phyloP scores from a whole-genome alignment of 1,284 basidiomycete species.

The Marasmius fiardii region DNA sequence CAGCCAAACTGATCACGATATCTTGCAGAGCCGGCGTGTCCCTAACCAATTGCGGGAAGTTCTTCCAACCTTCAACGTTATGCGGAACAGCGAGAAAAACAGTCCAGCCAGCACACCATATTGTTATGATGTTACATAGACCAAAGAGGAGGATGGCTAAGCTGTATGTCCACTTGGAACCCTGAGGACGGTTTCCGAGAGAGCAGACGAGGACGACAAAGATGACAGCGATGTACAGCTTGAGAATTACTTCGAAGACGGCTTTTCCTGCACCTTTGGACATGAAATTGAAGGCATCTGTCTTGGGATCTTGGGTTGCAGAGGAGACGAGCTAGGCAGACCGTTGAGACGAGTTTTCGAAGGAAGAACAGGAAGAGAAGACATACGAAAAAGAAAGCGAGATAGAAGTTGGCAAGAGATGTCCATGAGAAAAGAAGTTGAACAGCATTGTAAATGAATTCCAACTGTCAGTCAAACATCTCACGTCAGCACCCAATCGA shows the following conservation, averaged over 20 bases:
- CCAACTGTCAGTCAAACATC: constrained; percentile 40
- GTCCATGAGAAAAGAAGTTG: constrained; percentile 86
- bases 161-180: constrained; percentile 83
- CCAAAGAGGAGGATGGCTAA: constrained; percentile 73
- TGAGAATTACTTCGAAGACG: constrained; percentile 82
- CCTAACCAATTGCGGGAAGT: constrained; percentile 58
- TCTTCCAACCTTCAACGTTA: constrained; percentile 66
- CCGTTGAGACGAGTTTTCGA: constrained; percentile 12
- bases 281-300: constrained; percentile 80
- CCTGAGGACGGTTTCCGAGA: constrained; percentile 43
- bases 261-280: constrained; percentile 66
- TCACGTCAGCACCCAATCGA: constrained; percentile 2
- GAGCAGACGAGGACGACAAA: constrained; percentile 79
- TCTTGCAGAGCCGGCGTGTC: constrained; percentile 74
- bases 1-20: constrained; percentile 75
- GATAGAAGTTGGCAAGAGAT: constrained; percentile 77
- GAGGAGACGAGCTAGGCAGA: constrained; percentile 63
- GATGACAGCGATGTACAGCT: constrained; percentile 74
- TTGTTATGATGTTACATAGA: constrained; percentile 71
- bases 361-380: not conserved
- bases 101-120: constrained; percentile 88
- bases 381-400: constrained; percentile 81
- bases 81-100: constrained; percentile 84
- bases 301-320: constrained; percentile 53
- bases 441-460: constrained; percentile 81